Evolutionary conservation across 2,329 filamentous ascomycete genomes (phyloP), one percentile per base, ranked within the genome.

Genomic region (Escovopsis sp.): DNA sequence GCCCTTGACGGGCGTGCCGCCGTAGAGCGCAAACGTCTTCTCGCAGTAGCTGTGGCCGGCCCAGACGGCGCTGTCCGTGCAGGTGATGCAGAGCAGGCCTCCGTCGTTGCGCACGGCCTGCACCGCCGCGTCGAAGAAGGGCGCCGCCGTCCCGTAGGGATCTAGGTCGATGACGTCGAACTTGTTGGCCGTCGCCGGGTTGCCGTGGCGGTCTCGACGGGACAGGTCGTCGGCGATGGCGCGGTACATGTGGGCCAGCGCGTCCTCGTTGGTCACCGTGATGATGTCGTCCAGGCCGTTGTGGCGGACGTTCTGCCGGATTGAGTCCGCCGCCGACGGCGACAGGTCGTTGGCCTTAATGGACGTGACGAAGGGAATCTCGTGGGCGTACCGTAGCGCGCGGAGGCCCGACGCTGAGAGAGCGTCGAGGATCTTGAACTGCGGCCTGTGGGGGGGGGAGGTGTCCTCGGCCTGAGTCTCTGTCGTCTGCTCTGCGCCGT

Each of bases 131-230:
- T 98, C 90, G 36, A 98, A 70, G 56, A 98, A 98, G 2, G 84
- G 82, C 9, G 83, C 84, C 1, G 88, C 90, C 0, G 85, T 92
- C 29, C 90, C 90, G 49, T 98, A 98, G 0, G 90, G 90, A 53
- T 98, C 90, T 21, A 98, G 70, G 53, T 98, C 90, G 43, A 98
- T 90, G 16, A 94, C 87, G 55, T 96, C 84, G 54, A 93, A 98
- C 50, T 75, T 68, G 42, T 62, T 60, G 23, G 56, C 52, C 34
- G 54, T 59, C 31, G 52, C 48, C 2, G 58, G 53, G 34, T 57
- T 57, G 40, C 61, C 53, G 16, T 51, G 46, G 38, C 59, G 50
- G 40, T 63, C 55, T 31, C 56, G 45, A 36, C 59, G 51, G 31
- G 67, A 56, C 26, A 69, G 52, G 36, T 68, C 66, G 27, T 66